These are phyloP conservation scores for Wickerhamiella infanticola DNA, from an alignment of 1,139 yeast genomes.

Conservation along the genomic window DNA sequence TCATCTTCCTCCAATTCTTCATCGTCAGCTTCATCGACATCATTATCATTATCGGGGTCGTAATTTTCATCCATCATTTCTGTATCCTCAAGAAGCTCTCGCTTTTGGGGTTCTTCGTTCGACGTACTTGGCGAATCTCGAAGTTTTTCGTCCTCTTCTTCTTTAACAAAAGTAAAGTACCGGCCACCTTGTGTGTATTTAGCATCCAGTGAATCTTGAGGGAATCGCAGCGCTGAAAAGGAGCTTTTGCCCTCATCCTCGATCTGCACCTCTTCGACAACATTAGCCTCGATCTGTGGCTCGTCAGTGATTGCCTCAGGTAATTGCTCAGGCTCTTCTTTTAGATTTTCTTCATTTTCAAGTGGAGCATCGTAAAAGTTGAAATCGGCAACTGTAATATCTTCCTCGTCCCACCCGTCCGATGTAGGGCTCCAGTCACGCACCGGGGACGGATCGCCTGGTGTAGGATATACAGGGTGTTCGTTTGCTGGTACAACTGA, in stretches of 20 bases:
- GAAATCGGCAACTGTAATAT: slow-evolving; percentile 15
- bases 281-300: not conserved
- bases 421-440: slow-evolving; percentile 1
- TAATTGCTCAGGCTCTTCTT: not conserved
- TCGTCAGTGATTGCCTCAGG: not conserved
- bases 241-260: not conserved
- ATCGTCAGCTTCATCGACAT: not conserved
- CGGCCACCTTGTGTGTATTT: slow-evolving; percentile 15
- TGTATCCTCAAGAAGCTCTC: not conserved
- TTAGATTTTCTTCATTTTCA: not conserved
- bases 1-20: not conserved
- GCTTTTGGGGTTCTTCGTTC: too few relatives aligned
- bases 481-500: not conserved
- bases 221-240: not conserved
- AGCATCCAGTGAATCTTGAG: slow-evolving; percentile 7
- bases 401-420: slow-evolving; percentile 7
- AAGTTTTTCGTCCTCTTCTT: not conserved
- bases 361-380: slow-evolving; percentile 14
- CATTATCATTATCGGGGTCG: slow-evolving; percentile 1
- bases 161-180: slow-evolving; percentile 6
- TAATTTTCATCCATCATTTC: not conserved
- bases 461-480: slow-evolving; percentile 9
- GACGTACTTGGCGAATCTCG: too few relatives aligned
- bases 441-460: slow-evolving; percentile 10
- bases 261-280: not conserved